Evolutionary conservation across 768 basidiomycete genomes (phyloP).

Genomic region (Auriscalpium microsporum): DNA sequence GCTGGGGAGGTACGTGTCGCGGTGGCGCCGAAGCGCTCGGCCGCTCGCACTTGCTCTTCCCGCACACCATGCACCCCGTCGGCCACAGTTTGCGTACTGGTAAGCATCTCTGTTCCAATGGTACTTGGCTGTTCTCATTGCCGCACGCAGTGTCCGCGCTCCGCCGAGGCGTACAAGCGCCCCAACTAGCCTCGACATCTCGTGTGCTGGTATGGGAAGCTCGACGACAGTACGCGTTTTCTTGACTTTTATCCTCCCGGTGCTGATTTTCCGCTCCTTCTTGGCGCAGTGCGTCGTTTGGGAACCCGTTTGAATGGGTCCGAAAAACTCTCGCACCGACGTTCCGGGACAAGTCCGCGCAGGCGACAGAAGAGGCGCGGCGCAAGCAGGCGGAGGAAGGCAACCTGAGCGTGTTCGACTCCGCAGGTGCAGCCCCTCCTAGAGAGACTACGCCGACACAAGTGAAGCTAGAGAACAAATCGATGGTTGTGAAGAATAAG

Average conservation of each 20-base stretch:
- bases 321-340: slow-evolving; percentile 7
- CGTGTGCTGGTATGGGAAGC: slow-evolving; percentile 5
- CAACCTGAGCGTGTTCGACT: slow-evolving; percentile 44
- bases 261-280: not conserved
- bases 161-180: not conserved
- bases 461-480: not conserved
- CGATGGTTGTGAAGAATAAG: slow-evolving; percentile 1
- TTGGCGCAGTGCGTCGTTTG: slow-evolving; percentile 11
- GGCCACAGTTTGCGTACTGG: slow-evolving; percentile 3
- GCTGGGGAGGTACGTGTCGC: too few relatives aligned
- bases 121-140: too few relatives aligned
- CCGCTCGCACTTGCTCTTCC: not conserved
- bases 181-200: not conserved
- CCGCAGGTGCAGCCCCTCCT: not conserved
- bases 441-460: not conserved
- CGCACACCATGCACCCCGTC: not conserved
- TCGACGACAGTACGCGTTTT: slow-evolving; percentile 8
- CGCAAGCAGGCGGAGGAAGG: slow-evolving; percentile 37
- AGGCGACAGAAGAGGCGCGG: slow-evolving; percentile 24
- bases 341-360: slow-evolving; percentile 5
- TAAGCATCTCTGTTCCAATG: not conserved
- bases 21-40: too few relatives aligned
- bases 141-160: not conserved
- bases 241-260: not conserved
- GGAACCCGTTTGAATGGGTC: slow-evolving; percentile 14